A percentile compares a stretch with the other conserved stretches of the same genome.
Conservation (phyloP, 768 basidiomycete species). For the Pilatotrama ljubarskyi region DNA sequence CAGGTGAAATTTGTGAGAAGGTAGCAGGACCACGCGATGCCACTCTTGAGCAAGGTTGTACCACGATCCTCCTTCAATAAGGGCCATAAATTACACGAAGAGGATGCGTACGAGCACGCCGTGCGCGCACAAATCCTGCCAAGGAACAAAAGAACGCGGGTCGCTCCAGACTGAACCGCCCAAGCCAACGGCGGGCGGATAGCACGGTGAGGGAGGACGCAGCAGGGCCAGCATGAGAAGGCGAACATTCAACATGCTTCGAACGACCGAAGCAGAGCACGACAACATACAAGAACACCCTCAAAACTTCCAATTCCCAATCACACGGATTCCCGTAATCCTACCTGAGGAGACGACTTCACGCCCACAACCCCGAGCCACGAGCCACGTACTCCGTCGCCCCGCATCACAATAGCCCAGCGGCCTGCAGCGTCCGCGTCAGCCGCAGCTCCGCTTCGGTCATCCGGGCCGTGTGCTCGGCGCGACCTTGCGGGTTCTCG, state of each 20-base stretch:
- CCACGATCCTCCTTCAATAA: too few species aligned
- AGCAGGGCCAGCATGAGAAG: too few species aligned
- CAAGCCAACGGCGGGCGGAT: too few species aligned
- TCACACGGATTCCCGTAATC: not conserved
- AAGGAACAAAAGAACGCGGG: too few species aligned
- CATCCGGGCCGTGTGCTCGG: not conserved
- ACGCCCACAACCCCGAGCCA: not conserved
- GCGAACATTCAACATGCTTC: not conserved
- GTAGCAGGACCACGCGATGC: too few species aligned
- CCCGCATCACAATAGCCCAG: constrained; percentile 25
- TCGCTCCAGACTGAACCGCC: too few species aligned
- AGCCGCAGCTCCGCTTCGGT: constrained; percentile 27
- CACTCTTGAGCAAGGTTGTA: too few species aligned
- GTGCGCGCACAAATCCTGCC: too few species aligned
- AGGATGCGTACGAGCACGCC: too few species aligned
- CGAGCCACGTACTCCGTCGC: not conserved
- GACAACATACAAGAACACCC: not conserved
- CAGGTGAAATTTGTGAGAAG: too few species aligned
- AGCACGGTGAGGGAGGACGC: too few species aligned
- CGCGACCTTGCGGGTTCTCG: constrained; percentile 11
- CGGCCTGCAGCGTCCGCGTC: constrained; percentile 27
- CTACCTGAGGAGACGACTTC: not conserved
- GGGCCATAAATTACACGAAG: too few species aligned
- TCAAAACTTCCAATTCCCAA: not conserved
- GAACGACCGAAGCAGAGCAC: not conserved